Conservation (phyloP, 2,329 filamentous ascomycete species). For the Venturia pyrina region DNA sequence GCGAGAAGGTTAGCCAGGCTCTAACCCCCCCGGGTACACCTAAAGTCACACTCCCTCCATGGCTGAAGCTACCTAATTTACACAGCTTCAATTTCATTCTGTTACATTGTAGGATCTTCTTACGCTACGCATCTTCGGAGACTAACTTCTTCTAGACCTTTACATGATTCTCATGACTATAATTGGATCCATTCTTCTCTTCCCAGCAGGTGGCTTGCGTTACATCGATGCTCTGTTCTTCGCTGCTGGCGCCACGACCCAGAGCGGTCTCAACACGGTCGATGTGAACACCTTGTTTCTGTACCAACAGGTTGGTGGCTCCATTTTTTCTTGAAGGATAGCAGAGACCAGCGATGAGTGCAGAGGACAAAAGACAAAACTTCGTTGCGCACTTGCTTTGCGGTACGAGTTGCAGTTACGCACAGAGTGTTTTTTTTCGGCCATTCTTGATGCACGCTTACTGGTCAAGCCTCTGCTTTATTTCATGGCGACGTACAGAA, state of each 20-base stretch:
- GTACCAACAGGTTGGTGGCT: conserved; percentile 44
- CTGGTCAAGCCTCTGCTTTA: neutral
- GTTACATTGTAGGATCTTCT: conserved; percentile 55
- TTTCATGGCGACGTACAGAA: neutral
- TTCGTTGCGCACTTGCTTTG: neutral
- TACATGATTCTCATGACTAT: conserved; percentile 70
- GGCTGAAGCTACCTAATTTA: conserved; percentile 7
- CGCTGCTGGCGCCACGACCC: conserved; percentile 73
- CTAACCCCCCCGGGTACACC: neutral
- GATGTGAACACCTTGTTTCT: conserved; percentile 37
- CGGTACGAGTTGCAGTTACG: neutral
- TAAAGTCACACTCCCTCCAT: conserved; percentile 5
- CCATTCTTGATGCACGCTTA: neutral
- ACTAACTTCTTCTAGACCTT: conserved; percentile 44
- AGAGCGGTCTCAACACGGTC: conserved; percentile 82
- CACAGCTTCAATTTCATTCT: conserved; percentile 68
- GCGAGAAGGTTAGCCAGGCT: neutral
- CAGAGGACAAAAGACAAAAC: neutral
- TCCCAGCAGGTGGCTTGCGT: conserved; percentile 48
- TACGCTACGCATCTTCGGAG: neutral
- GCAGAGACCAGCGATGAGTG: no score
- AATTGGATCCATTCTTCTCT: conserved; percentile 68
- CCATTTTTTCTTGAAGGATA: neutral
- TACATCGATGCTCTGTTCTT: conserved; percentile 91
- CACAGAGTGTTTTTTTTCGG: neutral